phyloP scores from a whole-genome alignment of 352 stramenopile genomes.

The Globisporangium nagaii region DNA sequence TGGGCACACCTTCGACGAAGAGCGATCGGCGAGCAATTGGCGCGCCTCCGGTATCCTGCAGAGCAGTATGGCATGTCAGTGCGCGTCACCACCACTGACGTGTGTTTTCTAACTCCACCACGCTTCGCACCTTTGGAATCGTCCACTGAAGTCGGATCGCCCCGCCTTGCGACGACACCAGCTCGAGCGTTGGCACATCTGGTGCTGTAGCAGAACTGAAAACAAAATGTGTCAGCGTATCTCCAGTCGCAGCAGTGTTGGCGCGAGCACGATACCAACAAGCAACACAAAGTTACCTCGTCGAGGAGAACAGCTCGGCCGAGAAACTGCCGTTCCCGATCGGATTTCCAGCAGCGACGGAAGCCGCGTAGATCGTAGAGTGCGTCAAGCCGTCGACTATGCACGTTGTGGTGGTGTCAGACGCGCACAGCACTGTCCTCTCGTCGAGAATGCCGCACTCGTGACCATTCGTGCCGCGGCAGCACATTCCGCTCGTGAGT shows the following conservation, averaged over 20 bases:
- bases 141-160: conserved; percentile 28
- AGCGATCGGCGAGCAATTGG: conserved; percentile 33
- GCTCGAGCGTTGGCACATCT: conserved; percentile 17
- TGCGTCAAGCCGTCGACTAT: conserved; percentile 19
- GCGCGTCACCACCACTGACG: neutral
- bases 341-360: conserved; percentile 25
- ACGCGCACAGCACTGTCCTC: conserved; percentile 12
- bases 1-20: conserved; percentile 16
- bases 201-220: conserved; percentile 20
- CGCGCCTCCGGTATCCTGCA: conserved; percentile 39
- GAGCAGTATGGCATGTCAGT: neutral
- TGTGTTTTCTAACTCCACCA: too few species aligned
- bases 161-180: conserved; percentile 19
- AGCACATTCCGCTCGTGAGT: neutral
- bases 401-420: conserved; percentile 6
- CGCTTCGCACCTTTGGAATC: conserved; percentile 24
- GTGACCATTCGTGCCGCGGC: conserved; percentile 12
- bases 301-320: conserved; percentile 1
- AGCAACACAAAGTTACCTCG: conserved; percentile 11
- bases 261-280: too few species aligned
- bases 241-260: too few species aligned
- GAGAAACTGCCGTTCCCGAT: conserved; percentile 28
- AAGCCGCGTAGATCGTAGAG: conserved; percentile 23
- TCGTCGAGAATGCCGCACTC: conserved; percentile 19
- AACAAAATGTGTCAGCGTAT: neutral